A percentile compares a stretch with the other conserved stretches of the same genome.
Conservation (phyloP, 176 grass and related monocot genomes). For the Paspalum notatum region DNA sequence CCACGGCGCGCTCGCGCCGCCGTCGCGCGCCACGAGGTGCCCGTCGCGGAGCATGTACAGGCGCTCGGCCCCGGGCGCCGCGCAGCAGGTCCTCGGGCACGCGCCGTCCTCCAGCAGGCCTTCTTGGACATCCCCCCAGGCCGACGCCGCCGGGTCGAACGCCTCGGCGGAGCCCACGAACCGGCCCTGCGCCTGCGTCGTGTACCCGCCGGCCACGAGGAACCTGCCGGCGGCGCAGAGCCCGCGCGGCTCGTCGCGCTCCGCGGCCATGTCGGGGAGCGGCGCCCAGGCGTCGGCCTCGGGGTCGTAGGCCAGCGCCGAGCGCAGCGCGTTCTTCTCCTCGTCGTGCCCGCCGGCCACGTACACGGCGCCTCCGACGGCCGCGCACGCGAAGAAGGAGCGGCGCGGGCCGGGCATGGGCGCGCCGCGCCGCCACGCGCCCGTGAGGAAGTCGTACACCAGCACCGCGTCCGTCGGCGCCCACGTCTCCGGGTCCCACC, state of each 20-base stretch:
- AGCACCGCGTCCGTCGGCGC: slow-evolving; percentile 67
- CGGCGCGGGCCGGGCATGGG: slow-evolving; percentile 66
- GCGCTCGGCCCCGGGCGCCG: slow-evolving; percentile 22
- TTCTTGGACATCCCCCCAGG: slow-evolving; percentile 47
- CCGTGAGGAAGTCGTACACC: slow-evolving; percentile 75
- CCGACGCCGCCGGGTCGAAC: slow-evolving; percentile 50
- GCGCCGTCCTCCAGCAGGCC: slow-evolving; percentile 50
- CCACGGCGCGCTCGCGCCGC: slow-evolving; percentile 34
- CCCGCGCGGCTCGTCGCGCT: slow-evolving; percentile 85
- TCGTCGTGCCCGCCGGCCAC: slow-evolving; percentile 93
- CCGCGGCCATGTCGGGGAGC: slow-evolving; percentile 77
- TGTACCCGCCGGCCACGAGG: slow-evolving; percentile 78
- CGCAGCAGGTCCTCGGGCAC: slow-evolving; percentile 63
- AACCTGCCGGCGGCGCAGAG: slow-evolving; percentile 60
- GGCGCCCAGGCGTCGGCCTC: slow-evolving; percentile 53
- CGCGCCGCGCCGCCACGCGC: slow-evolving; percentile 52
- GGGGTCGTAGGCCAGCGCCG: slow-evolving; percentile 71
- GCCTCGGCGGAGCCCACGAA: slow-evolving; percentile 64
- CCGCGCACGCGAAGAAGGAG: slow-evolving; percentile 78
- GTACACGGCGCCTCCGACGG: slow-evolving; percentile 50
- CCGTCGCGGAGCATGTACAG: slow-evolving; percentile 70
- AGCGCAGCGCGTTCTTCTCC: slow-evolving; percentile 89
- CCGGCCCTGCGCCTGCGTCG: slow-evolving; percentile 71
- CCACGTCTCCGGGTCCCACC: slow-evolving; percentile 85
- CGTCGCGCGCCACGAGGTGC: slow-evolving; percentile 55